Evolutionary conservation across 768 basidiomycete species (phyloP), one percentile per base, ranked within the genome.

Genomic region (Phlebiopsis gigantea): DNA sequence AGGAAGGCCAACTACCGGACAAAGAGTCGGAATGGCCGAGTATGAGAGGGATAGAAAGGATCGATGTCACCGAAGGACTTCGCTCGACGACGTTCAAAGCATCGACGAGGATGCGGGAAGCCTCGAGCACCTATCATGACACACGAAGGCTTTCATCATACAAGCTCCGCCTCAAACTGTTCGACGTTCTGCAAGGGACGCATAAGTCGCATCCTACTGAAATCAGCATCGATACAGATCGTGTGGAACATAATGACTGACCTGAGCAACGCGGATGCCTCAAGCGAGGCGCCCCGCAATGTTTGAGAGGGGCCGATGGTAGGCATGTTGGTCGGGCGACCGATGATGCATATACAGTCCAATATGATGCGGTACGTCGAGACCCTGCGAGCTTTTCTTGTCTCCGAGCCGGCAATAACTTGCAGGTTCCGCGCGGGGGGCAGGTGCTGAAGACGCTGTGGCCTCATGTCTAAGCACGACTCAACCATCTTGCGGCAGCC

Each of bases 81-180:
- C 47, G 47, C n/a, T 29, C 6, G 14, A 14, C 47, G 47, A 21
- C 47, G 15, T 26, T 26, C 47, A 9, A 28, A 6, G 47, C 47
- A 15, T 29, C 29, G 28, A 30, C 47, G 28, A 28, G 47, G 47
- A 48, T 30, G 47, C 47, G 7, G 47, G n/a, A 29, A 21, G 47
- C 21, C 17, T 26, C 21, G 47, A n/a, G 46, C 25, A 39, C 34
- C 17, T 17, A 39, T 17, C 34, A 48, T 29, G 47, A 30, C 17
- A 26, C 29, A 21, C 29, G 47, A 48, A 48, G 47, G 47, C 26
- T n/a, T 48, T 48, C 47, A 48, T 48, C 6, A 30, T 8, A 14
- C 28, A 48, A 48, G 47, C 47, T 48, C 47, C 47, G 47, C 47
- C 29, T 48, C 5, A 48, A 48, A 48, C 34, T 29, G 47, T 6